Conservation (phyloP, 192 early-diverging fungal species). For the Chytriomyces confervae region DNA sequence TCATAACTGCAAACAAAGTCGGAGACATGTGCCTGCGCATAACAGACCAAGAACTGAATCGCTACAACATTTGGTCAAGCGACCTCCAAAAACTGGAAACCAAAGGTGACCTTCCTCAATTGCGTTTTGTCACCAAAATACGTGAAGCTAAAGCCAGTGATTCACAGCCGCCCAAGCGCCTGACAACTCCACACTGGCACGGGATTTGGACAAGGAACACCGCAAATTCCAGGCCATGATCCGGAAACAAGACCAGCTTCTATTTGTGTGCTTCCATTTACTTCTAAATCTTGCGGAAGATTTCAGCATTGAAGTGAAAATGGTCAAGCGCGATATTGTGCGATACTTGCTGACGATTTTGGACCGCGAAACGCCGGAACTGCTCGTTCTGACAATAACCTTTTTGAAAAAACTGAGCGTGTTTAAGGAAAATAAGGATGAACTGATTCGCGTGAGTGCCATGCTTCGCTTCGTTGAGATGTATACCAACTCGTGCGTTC, state of each 20-base stretch:
- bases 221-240: constrained; percentile 62
- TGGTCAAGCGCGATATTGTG: constrained; percentile 63
- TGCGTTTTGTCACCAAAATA: neutral
- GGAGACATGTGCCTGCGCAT: constrained; percentile 65
- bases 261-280: constrained; percentile 65
- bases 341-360: constrained; percentile 53
- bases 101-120: constrained; percentile 31
- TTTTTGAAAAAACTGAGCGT: constrained; percentile 62
- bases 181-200: constrained; percentile 36
- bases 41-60: constrained; percentile 53
- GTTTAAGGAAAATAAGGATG: constrained; percentile 63
- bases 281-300: constrained; percentile 63
- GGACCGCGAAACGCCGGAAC: constrained; percentile 55
- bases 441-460: constrained; percentile 48
- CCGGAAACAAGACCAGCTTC: constrained; percentile 63
- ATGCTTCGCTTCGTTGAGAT: too few relatives aligned
- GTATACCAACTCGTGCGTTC: too few relatives aligned
- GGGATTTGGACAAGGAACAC: constrained; percentile 54
- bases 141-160: neutral
- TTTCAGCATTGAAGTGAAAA: constrained; percentile 63
- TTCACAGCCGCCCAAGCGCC: constrained; percentile 43
- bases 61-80: constrained; percentile 54
- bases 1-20: constrained; percentile 64
- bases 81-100: constrained; percentile 53
- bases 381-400: constrained; percentile 53